Percentiles rank a stretch among this genome's conserved stretches.
phyloP scores from a whole-genome alignment of 345 rosid species.

The Pistacia integerrima region DNA sequence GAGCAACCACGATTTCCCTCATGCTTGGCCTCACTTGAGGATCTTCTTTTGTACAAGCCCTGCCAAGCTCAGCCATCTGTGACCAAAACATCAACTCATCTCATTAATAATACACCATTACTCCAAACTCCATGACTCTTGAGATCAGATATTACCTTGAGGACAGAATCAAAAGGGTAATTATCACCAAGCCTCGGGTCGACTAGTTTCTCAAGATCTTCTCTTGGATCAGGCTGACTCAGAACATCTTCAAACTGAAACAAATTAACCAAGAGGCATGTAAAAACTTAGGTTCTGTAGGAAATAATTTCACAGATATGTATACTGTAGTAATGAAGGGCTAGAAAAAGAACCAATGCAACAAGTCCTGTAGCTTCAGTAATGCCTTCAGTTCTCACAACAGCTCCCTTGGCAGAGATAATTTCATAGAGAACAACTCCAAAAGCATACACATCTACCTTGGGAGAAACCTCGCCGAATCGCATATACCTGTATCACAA shows the following conservation, averaged over 20 bases:
- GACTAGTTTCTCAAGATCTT: constrained; percentile 55
- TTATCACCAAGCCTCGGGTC: constrained; percentile 77
- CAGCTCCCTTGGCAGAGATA: constrained; percentile 86
- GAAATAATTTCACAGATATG: neutral
- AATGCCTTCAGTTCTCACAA: constrained; percentile 45
- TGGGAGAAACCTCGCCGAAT: constrained; percentile 81
- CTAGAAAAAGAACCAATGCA: constrained; percentile 50
- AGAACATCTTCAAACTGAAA: constrained; percentile 76
- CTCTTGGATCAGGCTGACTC: constrained; percentile 49
- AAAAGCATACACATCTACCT: constrained; percentile 89
- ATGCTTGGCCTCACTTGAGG: constrained; percentile 78
- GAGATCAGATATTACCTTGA: constrained; percentile 42
- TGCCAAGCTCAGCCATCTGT: constrained; percentile 88
- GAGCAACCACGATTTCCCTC: constrained; percentile 90
- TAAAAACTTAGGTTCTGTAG: neutral
- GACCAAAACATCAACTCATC: constrained; percentile 13
- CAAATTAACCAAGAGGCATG: neutral
- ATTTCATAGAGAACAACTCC: constrained; percentile 96
- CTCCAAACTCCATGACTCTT: neutral
- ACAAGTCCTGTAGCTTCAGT: constrained; percentile 78
- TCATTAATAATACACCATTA: neutral
- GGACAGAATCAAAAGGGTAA: constrained; percentile 65
- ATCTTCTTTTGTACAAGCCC: constrained; percentile 77
- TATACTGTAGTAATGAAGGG: neutral
- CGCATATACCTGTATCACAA: constrained; percentile 59